Base-by-base conservation (phyloP, 352 stramenopile genomes). In the Pythium periplocum region DNA sequence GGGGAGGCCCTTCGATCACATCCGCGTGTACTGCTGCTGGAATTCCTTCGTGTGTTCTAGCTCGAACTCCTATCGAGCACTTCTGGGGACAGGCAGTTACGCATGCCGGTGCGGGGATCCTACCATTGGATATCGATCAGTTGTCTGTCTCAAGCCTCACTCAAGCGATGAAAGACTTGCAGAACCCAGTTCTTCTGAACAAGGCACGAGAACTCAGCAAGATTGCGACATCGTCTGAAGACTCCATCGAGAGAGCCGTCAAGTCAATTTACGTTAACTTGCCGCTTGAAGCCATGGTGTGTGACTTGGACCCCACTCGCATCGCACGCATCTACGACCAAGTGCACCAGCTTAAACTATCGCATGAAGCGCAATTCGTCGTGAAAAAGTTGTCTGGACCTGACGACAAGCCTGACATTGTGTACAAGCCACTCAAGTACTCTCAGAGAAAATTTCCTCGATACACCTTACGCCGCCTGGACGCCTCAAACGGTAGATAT, bases 371-470 rank as follows among this genome's bases (percentile, higher is more conserved):
- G 1, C 60, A 80, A 26, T 34, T 83, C 43, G 77, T 84, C 11
- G 68, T 87, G 17, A 68, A 78, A 30, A 68, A 77, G 44, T 37
- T 85, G 5, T 73, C 62, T 3, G 42, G 49, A 4, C 52, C 31
- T 8, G 57, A 53, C 0, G 26, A 12, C 33, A 46, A 47, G 6
- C n/a, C 7, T 11, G 70, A 66, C 40, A 59, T 87, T 51, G 88
- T 86, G 61, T 90, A 90, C 67, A 90, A 90, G 55, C 80, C 80
- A 2, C 61, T 90, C n/a, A 73, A 83, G 56, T 90, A 90, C 55
- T 85, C 73, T 4, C 66, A 75, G 35, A 63, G 71, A 7, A 64
- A 81, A 26, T 41, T 62, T 6, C 79, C 78, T 31, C 68, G 71
- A 6, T 77, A 73, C 26, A 86, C 79, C 1, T 50, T 87, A 41